Evolutionary conservation across 1,284 basidiomycete species (phyloP).

Genomic region (Athelia sp.): DNA sequence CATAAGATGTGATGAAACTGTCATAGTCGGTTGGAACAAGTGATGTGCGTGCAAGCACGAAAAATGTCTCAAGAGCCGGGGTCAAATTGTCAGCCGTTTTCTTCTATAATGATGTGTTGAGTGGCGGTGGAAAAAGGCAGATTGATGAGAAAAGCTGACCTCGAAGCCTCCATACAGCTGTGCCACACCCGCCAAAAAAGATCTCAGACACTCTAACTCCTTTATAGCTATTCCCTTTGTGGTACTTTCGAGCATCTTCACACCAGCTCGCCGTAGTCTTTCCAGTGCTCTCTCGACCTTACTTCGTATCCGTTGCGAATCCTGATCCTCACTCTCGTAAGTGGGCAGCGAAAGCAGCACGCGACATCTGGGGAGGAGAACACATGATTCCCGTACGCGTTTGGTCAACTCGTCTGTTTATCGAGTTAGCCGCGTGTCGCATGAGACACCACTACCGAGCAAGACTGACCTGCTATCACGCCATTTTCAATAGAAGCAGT

Average conservation of each 20-base stretch:
- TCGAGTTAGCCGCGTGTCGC: neutral
- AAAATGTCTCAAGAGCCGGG: slow-evolving; percentile 54
- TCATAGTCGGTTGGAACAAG: slow-evolving; percentile 41
- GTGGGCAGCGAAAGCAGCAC: slow-evolving; percentile 5
- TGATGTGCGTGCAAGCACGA: slow-evolving; percentile 48
- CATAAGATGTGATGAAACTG: slow-evolving; percentile 45
- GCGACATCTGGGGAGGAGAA: slow-evolving; percentile 1
- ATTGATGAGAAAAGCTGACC: neutral
- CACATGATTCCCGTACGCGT: slow-evolving; percentile 1
- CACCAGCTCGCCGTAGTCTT: slow-evolving; percentile 43
- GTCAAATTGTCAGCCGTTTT: slow-evolving; percentile 33
- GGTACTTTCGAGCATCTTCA: slow-evolving; percentile 39
- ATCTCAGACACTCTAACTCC: slow-evolving; percentile 4
- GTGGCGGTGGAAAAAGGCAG: neutral
- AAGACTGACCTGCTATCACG: neutral
- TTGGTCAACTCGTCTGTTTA: neutral
- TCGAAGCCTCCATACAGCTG: slow-evolving; percentile 10
- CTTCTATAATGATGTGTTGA: neutral
- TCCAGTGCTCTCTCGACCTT: slow-evolving; percentile 60
- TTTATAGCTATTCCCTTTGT: slow-evolving; percentile 6
- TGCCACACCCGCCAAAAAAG: slow-evolving; percentile 20
- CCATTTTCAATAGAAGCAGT: slow-evolving; percentile 30
- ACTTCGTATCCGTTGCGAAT: slow-evolving; percentile 30
- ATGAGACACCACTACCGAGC: too few relatives aligned
- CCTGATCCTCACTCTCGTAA: slow-evolving; percentile 20